Conservation (phyloP, 331 rosid genomes). For the Quercus phellos region DNA sequence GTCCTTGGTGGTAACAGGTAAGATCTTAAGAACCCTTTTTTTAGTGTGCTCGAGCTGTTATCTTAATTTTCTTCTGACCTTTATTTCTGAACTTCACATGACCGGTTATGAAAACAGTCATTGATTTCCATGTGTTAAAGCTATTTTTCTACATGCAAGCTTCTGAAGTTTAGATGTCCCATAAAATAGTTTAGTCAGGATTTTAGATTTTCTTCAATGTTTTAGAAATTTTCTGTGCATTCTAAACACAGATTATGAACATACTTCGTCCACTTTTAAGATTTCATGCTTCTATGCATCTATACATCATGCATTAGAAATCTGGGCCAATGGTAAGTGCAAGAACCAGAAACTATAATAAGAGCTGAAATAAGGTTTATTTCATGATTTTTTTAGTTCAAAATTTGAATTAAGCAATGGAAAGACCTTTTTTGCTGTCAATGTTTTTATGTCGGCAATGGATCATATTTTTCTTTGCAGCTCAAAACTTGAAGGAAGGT, state of each 20-base stretch:
- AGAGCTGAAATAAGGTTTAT: not conserved
- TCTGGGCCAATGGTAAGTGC: conserved; percentile 10
- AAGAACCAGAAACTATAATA: not conserved
- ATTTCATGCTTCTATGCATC: not conserved
- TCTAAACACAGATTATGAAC: not conserved
- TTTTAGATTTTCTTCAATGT: not conserved
- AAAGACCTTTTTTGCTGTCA: not conserved
- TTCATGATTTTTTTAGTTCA: not conserved
- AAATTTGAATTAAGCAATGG: not conserved
- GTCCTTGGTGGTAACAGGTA: conserved; percentile 97
- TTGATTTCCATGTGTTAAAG: not conserved
- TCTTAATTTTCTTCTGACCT: not conserved
- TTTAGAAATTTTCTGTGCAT: not conserved
- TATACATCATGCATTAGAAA: conserved; percentile 13
- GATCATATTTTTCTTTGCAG: conserved; percentile 42
- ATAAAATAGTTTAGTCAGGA: not conserved
- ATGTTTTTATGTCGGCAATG: not conserved
- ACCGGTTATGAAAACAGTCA: not conserved
- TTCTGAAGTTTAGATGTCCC: not conserved
- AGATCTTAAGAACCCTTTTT: conserved; percentile 3
- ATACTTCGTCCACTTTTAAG: not conserved
- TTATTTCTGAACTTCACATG: not conserved
- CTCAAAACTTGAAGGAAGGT: conserved; percentile 89
- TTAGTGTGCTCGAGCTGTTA: not conserved
- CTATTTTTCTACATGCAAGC: not conserved